These are phyloP conservation scores for Pseudogymnoascus sp. DNA, from an alignment of 2,329 filamentous ascomycete species.

Conservation along the genomic window DNA sequence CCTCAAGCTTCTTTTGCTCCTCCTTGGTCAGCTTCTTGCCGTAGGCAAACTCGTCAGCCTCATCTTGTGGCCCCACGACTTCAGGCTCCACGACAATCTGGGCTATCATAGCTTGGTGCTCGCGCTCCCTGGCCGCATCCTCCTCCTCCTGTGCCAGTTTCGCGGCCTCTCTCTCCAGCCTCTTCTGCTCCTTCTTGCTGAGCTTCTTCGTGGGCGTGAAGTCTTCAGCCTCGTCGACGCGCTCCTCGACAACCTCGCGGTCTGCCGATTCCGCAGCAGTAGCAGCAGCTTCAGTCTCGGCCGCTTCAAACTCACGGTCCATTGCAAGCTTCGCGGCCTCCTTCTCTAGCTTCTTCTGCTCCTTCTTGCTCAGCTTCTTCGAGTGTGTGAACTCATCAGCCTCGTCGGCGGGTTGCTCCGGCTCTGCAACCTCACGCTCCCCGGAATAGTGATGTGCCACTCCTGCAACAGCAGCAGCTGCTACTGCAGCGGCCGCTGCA, in stretches of 20 bases:
- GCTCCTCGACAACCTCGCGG: neutral
- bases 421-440: slow-evolving; percentile 10
- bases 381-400: slow-evolving; percentile 18
- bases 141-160: neutral
- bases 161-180: slow-evolving; percentile 18
- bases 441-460: neutral
- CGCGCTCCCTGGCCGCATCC: slow-evolving; percentile 8
- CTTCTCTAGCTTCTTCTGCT: slow-evolving; percentile 39
- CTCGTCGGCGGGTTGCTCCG: neutral
- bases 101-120: slow-evolving; percentile 14
- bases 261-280: neutral
- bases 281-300: neutral
- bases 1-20: slow-evolving; percentile 16
- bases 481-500: neutral
- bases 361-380: slow-evolving; percentile 31
- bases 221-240: slow-evolving; percentile 13
- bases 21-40: slow-evolving; percentile 18
- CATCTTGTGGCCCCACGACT: neutral
- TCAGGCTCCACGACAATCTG: slow-evolving; percentile 23
- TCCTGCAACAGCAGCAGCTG: neutral
- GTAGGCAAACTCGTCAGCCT: slow-evolving; percentile 16
- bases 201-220: slow-evolving; percentile 17
- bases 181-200: slow-evolving; percentile 13
- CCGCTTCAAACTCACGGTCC: slow-evolving; percentile 20
- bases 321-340: slow-evolving; percentile 25